phyloP scores from a whole-genome alignment of 345 rosid species.

The Acer saccharum region DNA sequence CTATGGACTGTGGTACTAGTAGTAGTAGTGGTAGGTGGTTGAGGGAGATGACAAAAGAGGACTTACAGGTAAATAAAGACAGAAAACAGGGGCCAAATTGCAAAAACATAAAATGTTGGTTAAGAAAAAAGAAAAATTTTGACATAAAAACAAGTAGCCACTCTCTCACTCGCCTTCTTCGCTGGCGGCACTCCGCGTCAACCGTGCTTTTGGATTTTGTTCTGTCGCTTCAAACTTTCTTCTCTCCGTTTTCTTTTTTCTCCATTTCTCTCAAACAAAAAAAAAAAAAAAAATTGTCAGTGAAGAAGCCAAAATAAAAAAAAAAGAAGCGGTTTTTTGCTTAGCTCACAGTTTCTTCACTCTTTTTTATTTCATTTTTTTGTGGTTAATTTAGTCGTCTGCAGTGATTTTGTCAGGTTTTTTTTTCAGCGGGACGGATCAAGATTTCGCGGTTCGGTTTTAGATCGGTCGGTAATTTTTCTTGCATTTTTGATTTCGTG shows the following conservation, averaged over 20 bases:
- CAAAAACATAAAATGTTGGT: background rate
- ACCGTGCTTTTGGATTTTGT: constrained; percentile 29
- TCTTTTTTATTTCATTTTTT: background rate
- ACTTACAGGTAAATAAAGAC: background rate
- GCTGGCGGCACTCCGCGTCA: constrained; percentile 55
- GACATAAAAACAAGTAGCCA: background rate
- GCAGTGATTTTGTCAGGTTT: constrained; percentile 5
- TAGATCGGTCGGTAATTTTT: constrained; percentile 38
- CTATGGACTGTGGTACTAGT: too few relatives aligned
- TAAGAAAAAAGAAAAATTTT: background rate
- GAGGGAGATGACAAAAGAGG: background rate
- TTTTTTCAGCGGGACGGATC: constrained; percentile 5
- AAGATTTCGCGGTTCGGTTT: constrained; percentile 26
- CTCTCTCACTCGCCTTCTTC: background rate
- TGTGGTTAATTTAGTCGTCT: background rate
- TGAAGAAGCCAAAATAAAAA: background rate
- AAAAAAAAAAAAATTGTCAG: background rate
- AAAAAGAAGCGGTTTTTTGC: background rate
- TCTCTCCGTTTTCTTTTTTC: background rate
- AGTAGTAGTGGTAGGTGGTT: background rate
- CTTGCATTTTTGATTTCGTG: constrained; percentile 8
- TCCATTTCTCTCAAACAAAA: background rate
- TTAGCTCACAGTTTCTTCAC: background rate
- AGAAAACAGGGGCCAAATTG: background rate
- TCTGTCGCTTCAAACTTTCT: constrained; percentile 3